Evolutionary conservation across 495 filamentous ascomycete species (phyloP).

Genomic region (Trichocladium antarcticum): DNA sequence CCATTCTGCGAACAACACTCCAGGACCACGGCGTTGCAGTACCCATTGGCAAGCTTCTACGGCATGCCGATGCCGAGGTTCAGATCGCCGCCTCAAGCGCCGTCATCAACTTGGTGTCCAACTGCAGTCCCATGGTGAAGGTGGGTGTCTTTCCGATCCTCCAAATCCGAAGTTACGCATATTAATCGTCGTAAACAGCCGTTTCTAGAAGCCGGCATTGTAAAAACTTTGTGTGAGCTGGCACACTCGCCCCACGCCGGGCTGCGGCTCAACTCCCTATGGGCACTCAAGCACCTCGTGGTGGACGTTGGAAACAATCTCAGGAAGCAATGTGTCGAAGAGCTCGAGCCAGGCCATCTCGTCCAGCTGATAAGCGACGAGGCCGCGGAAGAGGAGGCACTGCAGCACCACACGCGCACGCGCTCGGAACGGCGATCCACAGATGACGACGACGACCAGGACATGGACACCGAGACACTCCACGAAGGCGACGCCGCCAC

Average conservation of each 20-base stretch:
- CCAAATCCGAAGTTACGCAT: conserved; percentile 5
- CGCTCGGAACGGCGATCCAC: conserved; percentile 20
- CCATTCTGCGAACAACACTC: conserved; percentile 69
- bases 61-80: conserved; percentile 65
- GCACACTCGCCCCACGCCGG: conserved; percentile 63
- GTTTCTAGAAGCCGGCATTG: conserved; percentile 62
- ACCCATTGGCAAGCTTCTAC: conserved; percentile 67
- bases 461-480: conserved; percentile 43
- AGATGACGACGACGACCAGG: conserved; percentile 49
- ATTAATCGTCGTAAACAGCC: conserved; percentile 37
- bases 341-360: conserved; percentile 68
- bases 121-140: conserved; percentile 83
- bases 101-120: conserved; percentile 70
- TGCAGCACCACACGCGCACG: conserved; percentile 23
- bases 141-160: conserved; percentile 42
- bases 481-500: conserved; percentile 21
- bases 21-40: conserved; percentile 74
- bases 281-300: conserved; percentile 87
- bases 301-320: conserved; percentile 52
- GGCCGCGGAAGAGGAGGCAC: conserved; percentile 38
- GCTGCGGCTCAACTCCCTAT: conserved; percentile 69
- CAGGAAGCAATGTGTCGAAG: conserved; percentile 65
- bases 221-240: conserved; percentile 71
- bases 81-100: conserved; percentile 74
- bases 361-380: conserved; percentile 58